Evolutionary conservation across 2,329 filamentous ascomycete species (phyloP).

Genomic region (Cytospora chrysosperma): DNA sequence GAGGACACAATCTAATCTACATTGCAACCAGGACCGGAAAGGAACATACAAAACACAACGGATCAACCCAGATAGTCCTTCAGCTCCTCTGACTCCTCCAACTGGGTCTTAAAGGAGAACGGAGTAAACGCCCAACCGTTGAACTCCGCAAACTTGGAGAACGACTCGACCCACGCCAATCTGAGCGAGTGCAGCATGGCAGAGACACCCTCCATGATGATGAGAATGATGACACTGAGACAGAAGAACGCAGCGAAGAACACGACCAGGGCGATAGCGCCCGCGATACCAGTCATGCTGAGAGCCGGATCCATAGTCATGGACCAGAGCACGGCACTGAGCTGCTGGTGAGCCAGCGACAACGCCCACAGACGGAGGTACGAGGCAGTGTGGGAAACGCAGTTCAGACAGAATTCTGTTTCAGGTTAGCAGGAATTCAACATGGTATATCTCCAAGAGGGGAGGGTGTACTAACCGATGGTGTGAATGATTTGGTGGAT

Average conservation of each 20-base stretch:
- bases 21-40: constrained; percentile 2
- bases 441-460: neutral
- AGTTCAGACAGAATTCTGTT: constrained; percentile 96
- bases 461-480: constrained; percentile 65
- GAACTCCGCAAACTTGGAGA: constrained; percentile 96
- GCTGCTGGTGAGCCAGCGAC: constrained; percentile 94
- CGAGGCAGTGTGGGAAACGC: constrained; percentile 96
- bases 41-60: neutral
- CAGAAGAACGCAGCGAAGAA: constrained; percentile 90
- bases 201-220: constrained; percentile 93
- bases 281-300: constrained; percentile 60
- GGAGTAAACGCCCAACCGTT: constrained; percentile 83
- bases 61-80: constrained; percentile 52
- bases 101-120: constrained; percentile 79
- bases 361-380: constrained; percentile 98
- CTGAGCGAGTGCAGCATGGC: constrained; percentile 92
- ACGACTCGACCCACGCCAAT: constrained; percentile 95
- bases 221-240: constrained; percentile 67
- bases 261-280: constrained; percentile 77
- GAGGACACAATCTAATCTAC: constrained; percentile 17
- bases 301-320: constrained; percentile 90
- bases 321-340: constrained; percentile 91
- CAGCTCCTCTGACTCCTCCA: constrained; percentile 76
- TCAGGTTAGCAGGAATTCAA: constrained; percentile 31
- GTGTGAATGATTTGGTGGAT: constrained; percentile 99